Evolutionary conservation across 768 basidiomycete species (phyloP).

Genomic region (Mycena leptocephala): DNA sequence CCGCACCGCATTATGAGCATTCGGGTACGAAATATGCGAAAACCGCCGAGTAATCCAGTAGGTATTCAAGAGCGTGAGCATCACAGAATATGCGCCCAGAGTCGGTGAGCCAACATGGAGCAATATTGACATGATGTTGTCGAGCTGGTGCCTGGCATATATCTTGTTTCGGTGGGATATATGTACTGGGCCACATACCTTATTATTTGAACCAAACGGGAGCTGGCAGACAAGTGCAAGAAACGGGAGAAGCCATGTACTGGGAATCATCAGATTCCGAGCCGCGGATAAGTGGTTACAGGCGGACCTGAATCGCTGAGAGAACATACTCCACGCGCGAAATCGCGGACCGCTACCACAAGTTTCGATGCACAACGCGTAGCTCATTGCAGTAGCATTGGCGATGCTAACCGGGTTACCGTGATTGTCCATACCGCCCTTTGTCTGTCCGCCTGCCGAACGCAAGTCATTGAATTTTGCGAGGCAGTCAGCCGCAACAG

Average conservation of each 20-base stretch:
- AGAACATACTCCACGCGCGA: constrained; percentile 9
- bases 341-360: background rate
- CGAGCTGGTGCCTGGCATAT: background rate
- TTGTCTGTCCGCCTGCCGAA: background rate
- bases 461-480: background rate
- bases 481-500: background rate
- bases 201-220: constrained; percentile 15
- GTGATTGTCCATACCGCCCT: background rate
- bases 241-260: constrained; percentile 21
- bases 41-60: constrained; percentile 16
- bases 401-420: background rate
- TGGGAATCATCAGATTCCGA: background rate
- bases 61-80: constrained; percentile 13
- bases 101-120: constrained; percentile 20
- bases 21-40: constrained; percentile 14
- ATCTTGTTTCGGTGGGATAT: background rate
- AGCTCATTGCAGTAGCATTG: constrained; percentile 22
- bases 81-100: constrained; percentile 18
- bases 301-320: constrained; percentile 16
- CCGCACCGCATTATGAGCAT: background rate
- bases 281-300: no score
- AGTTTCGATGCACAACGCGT: constrained; percentile 2
- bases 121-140: background rate
- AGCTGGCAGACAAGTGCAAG: constrained; percentile 25
- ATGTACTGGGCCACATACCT: background rate